A percentile compares a stretch with the other conserved stretches of the same genome.
These are phyloP conservation scores for Dryas drummondii DNA, from an alignment of 306 rosid species.

Conservation along the genomic window DNA sequence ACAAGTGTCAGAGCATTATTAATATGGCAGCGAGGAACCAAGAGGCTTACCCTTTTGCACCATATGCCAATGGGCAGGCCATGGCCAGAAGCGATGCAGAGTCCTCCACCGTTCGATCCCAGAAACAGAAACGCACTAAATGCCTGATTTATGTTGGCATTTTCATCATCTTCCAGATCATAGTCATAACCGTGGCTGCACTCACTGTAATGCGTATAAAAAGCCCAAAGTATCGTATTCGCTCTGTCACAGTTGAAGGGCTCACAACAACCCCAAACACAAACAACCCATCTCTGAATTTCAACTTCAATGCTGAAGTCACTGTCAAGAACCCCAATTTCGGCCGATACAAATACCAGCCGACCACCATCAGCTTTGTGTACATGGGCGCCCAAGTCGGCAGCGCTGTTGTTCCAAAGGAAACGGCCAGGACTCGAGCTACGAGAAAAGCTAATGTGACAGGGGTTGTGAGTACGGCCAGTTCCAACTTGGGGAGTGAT, in stretches of 20 bases:
- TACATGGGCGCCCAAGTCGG: conserved; percentile 9
- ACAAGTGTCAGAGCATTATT: not conserved
- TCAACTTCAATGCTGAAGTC: conserved; percentile 4
- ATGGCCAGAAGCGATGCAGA: conserved; percentile 16
- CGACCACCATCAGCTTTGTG: not conserved
- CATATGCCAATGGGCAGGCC: conserved; percentile 8
- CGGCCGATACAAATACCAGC: conserved; percentile 15
- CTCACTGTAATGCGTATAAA: conserved; percentile 8
- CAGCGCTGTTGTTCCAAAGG: conserved; percentile 3
- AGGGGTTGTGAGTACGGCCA: not conserved
- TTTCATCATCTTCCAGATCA: conserved; percentile 6
- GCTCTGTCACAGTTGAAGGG: conserved; percentile 1
- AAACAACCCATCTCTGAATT: not conserved
- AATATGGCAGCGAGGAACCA: conserved; percentile 12
- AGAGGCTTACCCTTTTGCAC: conserved; percentile 9
- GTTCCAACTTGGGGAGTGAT: conserved; percentile 1
- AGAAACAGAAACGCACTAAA: not conserved
- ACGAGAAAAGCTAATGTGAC: conserved; percentile 19
- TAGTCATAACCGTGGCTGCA: not conserved
- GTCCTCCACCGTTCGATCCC: not conserved
- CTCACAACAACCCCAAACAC: not conserved
- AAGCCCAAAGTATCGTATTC: conserved; percentile 20
- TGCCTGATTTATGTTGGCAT: not conserved
- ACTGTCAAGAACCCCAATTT: conserved; percentile 24
- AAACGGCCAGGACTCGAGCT: conserved; percentile 13